A percentile compares a stretch with the other conserved stretches of the same genome.
Conservation (phyloP, 2,329 filamentous ascomycete genomes). For the Sporothrix phasma region DNA sequence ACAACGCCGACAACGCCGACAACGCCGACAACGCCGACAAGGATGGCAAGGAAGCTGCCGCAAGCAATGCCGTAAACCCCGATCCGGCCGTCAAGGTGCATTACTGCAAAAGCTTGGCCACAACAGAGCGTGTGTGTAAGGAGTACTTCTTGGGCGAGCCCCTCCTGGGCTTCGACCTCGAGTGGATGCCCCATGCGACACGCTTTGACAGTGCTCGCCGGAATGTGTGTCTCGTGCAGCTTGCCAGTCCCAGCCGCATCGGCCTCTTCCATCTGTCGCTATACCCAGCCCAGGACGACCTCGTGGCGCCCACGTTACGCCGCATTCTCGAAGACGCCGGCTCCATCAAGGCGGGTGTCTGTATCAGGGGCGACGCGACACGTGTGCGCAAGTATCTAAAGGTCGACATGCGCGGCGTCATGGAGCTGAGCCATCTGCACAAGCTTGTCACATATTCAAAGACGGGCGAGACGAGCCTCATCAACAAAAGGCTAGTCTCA, state of each 20-base stretch:
- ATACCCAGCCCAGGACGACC: constrained; percentile 42
- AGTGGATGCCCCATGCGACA: constrained; percentile 57
- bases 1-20: neutral
- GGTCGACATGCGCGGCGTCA: constrained; percentile 54
- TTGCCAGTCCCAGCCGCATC: constrained; percentile 67
- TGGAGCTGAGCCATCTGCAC: constrained; percentile 78
- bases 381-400: constrained; percentile 57
- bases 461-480: constrained; percentile 37
- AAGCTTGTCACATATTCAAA: constrained; percentile 61
- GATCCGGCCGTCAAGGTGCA: constrained; percentile 53
- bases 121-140: constrained; percentile 55
- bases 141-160: constrained; percentile 58
- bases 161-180: constrained; percentile 79
- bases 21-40: neutral
- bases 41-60: no score
- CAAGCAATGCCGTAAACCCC: no score
- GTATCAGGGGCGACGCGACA: constrained; percentile 60
- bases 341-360: constrained; percentile 68
- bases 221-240: constrained; percentile 73
- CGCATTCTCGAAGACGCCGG: constrained; percentile 59
- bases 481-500: constrained; percentile 57
- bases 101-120: constrained; percentile 61
- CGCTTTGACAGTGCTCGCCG: constrained; percentile 43
- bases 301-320: constrained; percentile 62
- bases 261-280: constrained; percentile 72